Evolutionary conservation across 2,329 filamentous ascomycete species (phyloP).

Genomic region (Calycina herbarum): DNA sequence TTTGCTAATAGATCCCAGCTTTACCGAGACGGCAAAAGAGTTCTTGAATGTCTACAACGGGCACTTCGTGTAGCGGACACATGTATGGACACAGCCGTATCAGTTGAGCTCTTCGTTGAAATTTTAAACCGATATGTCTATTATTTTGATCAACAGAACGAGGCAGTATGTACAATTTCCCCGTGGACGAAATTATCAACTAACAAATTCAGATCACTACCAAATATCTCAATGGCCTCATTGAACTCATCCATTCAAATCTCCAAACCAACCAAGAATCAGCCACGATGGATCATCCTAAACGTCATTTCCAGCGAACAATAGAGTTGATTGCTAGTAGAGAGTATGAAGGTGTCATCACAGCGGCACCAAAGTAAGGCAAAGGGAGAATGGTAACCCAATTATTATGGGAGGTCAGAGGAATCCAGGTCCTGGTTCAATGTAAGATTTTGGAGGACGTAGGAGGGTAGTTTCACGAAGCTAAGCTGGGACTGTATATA

Average conservation of each 20-base stretch:
- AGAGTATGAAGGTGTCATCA: constrained; percentile 88
- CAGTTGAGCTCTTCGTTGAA: constrained; percentile 96
- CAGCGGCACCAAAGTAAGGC: constrained; percentile 45
- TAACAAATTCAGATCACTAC: constrained; percentile 66
- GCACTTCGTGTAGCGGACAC: constrained; percentile 95
- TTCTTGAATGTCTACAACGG: constrained; percentile 92
- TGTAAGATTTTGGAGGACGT: constrained; percentile 30
- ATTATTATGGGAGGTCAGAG: neutral
- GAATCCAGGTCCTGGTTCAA: constrained; percentile 8
- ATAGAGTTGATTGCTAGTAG: constrained; percentile 89
- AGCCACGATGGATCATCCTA: constrained; percentile 80
- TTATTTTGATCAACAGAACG: constrained; percentile 99
- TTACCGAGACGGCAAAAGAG: constrained; percentile 95
- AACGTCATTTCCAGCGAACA: constrained; percentile 91
- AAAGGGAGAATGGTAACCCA: neutral
- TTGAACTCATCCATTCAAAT: constrained; percentile 97
- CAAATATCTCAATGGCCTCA: constrained; percentile 96
- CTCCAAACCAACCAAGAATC: constrained; percentile 82
- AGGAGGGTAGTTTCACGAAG: constrained; percentile 18
- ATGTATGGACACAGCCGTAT: constrained; percentile 97
- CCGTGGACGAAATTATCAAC: neutral
- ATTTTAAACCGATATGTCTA: constrained; percentile 98
- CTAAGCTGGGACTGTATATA: constrained; percentile 19
- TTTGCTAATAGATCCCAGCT: constrained; percentile 54
- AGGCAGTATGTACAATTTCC: constrained; percentile 61